phyloP scores from a whole-genome alignment of 2,329 filamentous ascomycete genomes.

The Metarhizium anisopliae region DNA sequence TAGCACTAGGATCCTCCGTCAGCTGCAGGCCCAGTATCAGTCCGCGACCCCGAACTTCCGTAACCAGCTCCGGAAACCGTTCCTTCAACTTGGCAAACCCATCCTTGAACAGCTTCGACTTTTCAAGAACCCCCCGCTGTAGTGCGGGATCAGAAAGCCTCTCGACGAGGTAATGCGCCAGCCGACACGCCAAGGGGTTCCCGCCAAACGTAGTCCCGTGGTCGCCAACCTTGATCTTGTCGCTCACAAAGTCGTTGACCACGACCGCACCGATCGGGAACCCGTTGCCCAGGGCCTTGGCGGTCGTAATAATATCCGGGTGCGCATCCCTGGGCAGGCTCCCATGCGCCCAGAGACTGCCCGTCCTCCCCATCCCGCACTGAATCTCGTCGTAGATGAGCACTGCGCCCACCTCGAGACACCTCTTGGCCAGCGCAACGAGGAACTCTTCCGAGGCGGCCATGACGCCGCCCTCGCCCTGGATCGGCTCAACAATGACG shows the following conservation, averaged over 20 bases:
- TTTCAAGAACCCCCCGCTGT: conserved; percentile 59
- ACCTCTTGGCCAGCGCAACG: conserved; percentile 70
- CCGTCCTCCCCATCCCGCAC: conserved; percentile 82
- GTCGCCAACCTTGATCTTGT: conserved; percentile 53
- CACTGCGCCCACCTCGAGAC: conserved; percentile 78
- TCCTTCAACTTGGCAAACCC: conserved; percentile 38
- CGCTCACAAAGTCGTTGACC: conserved; percentile 29
- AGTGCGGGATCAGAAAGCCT: conserved; percentile 64
- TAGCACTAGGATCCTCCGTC: conserved; percentile 57
- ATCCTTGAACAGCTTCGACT: conserved; percentile 42
- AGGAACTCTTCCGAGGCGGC: conserved; percentile 78
- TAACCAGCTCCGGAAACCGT: conserved; percentile 58
- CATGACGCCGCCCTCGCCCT: conserved; percentile 91
- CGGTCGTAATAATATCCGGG: conserved; percentile 87
- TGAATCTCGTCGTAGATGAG: conserved; percentile 97
- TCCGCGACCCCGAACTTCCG: conserved; percentile 73
- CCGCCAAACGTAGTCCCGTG: conserved; percentile 93
- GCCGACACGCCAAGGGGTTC: conserved; percentile 75
- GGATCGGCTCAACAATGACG: conserved; percentile 94
- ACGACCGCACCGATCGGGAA: conserved; percentile 78
- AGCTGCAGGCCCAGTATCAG: conserved; percentile 84
- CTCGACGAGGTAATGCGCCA: conserved; percentile 79
- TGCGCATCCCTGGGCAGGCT: conserved; percentile 69
- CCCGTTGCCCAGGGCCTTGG: conserved; percentile 93
- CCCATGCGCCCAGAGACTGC: conserved; percentile 81